Conservation (phyloP, 257 asterid genomes). For the Przewalskia tangutica region DNA sequence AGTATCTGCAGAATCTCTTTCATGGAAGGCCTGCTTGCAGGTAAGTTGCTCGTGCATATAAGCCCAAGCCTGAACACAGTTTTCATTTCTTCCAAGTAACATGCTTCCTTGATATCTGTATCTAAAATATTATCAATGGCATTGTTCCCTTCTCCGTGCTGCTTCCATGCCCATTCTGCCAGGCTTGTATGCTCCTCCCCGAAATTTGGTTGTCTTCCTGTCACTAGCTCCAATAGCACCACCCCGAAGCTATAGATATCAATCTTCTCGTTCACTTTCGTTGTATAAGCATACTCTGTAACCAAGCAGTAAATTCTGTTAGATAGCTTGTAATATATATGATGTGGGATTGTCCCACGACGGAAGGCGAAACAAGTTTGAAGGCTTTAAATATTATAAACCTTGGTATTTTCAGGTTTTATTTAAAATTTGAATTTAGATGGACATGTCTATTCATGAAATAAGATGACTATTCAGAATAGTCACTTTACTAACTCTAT, state of each 20-base stretch:
- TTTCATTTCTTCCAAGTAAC: conserved; percentile 41
- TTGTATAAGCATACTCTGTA: conserved; percentile 68
- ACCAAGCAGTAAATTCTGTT: not conserved
- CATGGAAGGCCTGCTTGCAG: conserved; percentile 69
- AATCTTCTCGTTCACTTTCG: conserved; percentile 29
- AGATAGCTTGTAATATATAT: no score
- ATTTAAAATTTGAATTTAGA: no score
- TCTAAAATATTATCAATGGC: conserved; percentile 33
- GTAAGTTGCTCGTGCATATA: conserved; percentile 51
- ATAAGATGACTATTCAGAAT: no score
- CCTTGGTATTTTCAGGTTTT: no score
- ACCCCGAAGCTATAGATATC: conserved; percentile 40
- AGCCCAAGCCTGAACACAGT: conserved; percentile 61
- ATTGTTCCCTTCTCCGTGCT: conserved; percentile 37
- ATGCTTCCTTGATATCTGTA: conserved; percentile 33
- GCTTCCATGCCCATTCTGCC: conserved; percentile 89
- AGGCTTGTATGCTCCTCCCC: conserved; percentile 65
- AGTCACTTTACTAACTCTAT: no score
- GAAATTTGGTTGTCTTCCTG: conserved; percentile 41
- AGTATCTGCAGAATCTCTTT: conserved; percentile 59
- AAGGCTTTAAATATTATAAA: no score
- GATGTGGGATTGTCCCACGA: no score
- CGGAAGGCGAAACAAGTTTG: no score
- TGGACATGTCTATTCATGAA: no score
- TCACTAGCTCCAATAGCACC: conserved; percentile 33